Evolutionary conservation across 1,284 basidiomycete species (phyloP).

Genomic region (Wolfiporia cocos): DNA sequence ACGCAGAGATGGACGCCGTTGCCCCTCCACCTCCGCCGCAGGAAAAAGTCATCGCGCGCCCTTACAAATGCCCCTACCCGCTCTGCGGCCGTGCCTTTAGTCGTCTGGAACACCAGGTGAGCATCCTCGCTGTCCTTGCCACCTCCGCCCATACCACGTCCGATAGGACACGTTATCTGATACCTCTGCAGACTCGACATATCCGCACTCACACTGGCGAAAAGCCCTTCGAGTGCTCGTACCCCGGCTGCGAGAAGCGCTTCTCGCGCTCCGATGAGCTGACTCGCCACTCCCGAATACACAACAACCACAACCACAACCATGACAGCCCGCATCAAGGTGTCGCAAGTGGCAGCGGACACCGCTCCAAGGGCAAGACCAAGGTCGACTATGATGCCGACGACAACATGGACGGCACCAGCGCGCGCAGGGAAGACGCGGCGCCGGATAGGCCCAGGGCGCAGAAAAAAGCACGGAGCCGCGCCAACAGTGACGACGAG

Average conservation of each 20-base stretch:
- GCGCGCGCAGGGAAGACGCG: conserved; percentile 12
- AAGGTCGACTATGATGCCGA: conserved; percentile 32
- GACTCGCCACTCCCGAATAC: conserved; percentile 93
- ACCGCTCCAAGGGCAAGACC: conserved; percentile 28
- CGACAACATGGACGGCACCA: conserved; percentile 22
- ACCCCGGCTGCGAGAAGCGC: conserved; percentile 94
- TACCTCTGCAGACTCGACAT: conserved; percentile 76
- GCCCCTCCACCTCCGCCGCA: conserved; percentile 19
- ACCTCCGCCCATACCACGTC: conserved; percentile 10
- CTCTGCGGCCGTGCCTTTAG: conserved; percentile 90
- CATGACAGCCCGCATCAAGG: conserved; percentile 15
- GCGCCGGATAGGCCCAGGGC: conserved; percentile 15
- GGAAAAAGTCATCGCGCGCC: conserved; percentile 64
- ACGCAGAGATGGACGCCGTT: conserved; percentile 15
- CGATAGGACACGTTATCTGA: conserved; percentile 1
- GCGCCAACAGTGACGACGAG: conserved; percentile 77
- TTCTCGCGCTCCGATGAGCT: conserved; percentile 98
- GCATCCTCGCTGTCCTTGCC: conserved; percentile 20
- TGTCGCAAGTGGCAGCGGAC: conserved; percentile 12
- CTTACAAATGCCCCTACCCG: conserved; percentile 94
- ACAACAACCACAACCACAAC: conserved; percentile 51
- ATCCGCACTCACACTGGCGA: conserved; percentile 98
- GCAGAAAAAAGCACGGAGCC: conserved; percentile 72
- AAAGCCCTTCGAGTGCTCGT: conserved; percentile 92
- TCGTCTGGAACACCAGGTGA: conserved; percentile 87